phyloP scores from a whole-genome alignment of 306 rosid species.

The Canavalia ensiformis region DNA sequence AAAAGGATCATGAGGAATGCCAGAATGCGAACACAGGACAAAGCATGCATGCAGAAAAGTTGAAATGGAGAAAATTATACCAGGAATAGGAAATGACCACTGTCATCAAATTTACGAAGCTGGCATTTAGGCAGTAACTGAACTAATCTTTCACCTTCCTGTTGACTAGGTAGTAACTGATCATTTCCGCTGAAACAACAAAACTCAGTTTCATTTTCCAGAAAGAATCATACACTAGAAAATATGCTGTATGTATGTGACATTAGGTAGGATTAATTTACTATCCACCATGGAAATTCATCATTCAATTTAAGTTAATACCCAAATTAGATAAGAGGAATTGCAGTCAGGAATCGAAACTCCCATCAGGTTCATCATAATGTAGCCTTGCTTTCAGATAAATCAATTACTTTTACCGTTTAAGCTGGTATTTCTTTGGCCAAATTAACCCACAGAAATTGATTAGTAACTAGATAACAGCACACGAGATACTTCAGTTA shows the following conservation, averaged over 20 bases:
- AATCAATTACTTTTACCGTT: slow-evolving; percentile 28
- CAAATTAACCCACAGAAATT: slow-evolving; percentile 25
- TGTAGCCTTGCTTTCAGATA: background rate
- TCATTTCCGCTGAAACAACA: slow-evolving; percentile 72
- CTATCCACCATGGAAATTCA: background rate
- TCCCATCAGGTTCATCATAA: slow-evolving; percentile 20
- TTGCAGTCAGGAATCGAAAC: background rate
- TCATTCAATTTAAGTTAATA: slow-evolving; percentile 7
- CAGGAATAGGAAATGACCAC: slow-evolving; percentile 87
- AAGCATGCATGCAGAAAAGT: slow-evolving; percentile 14
- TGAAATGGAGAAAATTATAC: slow-evolving; percentile 57
- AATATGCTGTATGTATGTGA: slow-evolving; percentile 4
- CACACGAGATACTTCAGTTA: background rate
- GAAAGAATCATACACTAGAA: slow-evolving; percentile 37
- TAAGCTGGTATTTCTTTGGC: slow-evolving; percentile 17
- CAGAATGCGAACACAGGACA: slow-evolving; percentile 4
- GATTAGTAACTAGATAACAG: background rate
- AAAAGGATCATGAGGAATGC: slow-evolving; percentile 23
- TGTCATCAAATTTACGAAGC: slow-evolving; percentile 67
- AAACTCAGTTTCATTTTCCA: slow-evolving; percentile 44
- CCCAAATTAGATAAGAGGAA: slow-evolving; percentile 14
- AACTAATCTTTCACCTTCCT: slow-evolving; percentile 71
- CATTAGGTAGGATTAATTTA: slow-evolving; percentile 21
- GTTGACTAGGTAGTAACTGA: slow-evolving; percentile 72
- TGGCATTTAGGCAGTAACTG: slow-evolving; percentile 62